Base-by-base conservation (phyloP, 1,284 basidiomycete genomes). In the Peniophora sp. region DNA sequence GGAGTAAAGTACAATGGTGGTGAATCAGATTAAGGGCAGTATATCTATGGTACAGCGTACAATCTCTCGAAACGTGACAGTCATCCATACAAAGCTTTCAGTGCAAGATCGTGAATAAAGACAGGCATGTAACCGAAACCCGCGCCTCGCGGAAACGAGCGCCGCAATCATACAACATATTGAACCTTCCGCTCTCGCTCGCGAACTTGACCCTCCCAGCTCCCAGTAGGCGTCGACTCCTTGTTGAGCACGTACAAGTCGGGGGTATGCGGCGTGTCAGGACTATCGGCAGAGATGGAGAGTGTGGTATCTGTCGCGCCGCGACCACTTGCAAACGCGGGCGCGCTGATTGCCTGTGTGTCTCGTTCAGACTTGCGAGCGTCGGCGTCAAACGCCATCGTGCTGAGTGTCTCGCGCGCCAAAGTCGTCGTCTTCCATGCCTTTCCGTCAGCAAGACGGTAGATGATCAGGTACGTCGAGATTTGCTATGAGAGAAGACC, bases 381-480 rank as follows among this genome's bases (percentile, higher is more conserved):
- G 6, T 20, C n/a, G 8, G 16, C 38, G n/a, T 41, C 44, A 22
- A 23, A 45, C 8, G 16, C n/a, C 44, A 45, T 45, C 20, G 17
- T 45, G n/a, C 11, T 23, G 20, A 45, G 17, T 20, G 44, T 45
- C 44, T 45, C 44, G 20, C 14, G 17, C 20, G 17, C 23, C 12
- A 45, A 20, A 9, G 44, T 45, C 16, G 16, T 22, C 14, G 56
- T 56, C 8, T 55, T 57, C 56, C 56, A 61, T 22, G 60, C 60
- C 27, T 54, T 56, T n/a, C 59, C 59, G 35, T 59, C 57, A 38
- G 59, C 59, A 19, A 61, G 55, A 22, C 60, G 58, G 51, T 60
- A 60, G 20, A 61, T 59, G 43, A 75, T 74, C 17, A 74, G 59
- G 51, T 71, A 70, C 24, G 67, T 65, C 22, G 69, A 65, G 45